Evolutionary conservation across 768 basidiomycete genomes (phyloP).

Genomic region (Exidia glandulosa): DNA sequence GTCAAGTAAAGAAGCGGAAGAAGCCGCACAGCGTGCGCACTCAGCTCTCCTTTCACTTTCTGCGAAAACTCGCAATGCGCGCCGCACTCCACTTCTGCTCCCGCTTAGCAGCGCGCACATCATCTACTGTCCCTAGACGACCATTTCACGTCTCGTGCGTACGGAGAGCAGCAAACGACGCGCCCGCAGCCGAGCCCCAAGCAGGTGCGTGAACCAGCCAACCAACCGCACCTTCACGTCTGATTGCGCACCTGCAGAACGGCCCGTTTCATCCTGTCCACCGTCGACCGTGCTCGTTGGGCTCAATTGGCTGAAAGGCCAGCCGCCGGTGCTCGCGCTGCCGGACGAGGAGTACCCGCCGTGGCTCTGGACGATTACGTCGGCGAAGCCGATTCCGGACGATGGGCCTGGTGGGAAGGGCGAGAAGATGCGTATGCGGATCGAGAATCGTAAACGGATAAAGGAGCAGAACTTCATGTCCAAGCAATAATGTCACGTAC

Average conservation of each 20-base stretch:
- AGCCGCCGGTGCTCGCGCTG: constrained; percentile 61
- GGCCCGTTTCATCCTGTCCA: constrained; percentile 45
- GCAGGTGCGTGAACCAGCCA: too few relatives aligned
- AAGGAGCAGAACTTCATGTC: constrained; percentile 82
- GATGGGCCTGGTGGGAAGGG: constrained; percentile 67
- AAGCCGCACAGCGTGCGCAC: too few relatives aligned
- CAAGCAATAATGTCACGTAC: constrained; percentile 48
- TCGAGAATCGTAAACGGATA: constrained; percentile 55
- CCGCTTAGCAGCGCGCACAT: too few relatives aligned
- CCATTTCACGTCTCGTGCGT: too few relatives aligned
- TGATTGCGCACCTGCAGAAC: not conserved
- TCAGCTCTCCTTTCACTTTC: too few relatives aligned
- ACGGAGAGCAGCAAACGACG: too few relatives aligned
- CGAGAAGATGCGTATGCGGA: constrained; percentile 40
- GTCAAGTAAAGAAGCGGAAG: too few relatives aligned
- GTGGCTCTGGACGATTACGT: constrained; percentile 78
- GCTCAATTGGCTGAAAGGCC: constrained; percentile 72
- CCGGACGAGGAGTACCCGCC: constrained; percentile 78
- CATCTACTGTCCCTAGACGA: too few relatives aligned
- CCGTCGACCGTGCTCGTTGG: constrained; percentile 71
- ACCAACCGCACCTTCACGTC: too few relatives aligned
- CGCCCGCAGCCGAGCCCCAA: too few relatives aligned
- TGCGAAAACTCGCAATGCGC: too few relatives aligned
- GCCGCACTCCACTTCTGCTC: too few relatives aligned
- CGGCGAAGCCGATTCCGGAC: constrained; percentile 48